Conservation (phyloP, 2,329 filamentous ascomycete genomes). For the Cladosporium sp. region DNA sequence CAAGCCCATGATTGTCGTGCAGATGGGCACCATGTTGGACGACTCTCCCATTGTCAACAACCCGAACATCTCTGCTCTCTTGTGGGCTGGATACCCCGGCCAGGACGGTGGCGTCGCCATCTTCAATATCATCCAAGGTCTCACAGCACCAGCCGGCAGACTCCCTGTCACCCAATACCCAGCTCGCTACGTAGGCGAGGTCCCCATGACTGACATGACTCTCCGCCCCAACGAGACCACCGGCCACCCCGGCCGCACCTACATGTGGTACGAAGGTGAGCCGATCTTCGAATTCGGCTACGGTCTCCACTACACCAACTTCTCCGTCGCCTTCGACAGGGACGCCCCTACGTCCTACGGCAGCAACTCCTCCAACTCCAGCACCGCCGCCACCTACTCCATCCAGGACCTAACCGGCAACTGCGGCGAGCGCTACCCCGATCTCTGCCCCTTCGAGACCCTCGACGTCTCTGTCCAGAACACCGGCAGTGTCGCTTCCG, state of each 20-base stretch:
- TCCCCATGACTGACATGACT: slow-evolving; percentile 58
- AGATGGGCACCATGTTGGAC: slow-evolving; percentile 57
- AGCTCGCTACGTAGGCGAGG: slow-evolving; percentile 49
- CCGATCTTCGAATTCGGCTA: slow-evolving; percentile 56
- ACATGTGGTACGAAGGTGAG: slow-evolving; percentile 58
- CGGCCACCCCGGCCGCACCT: slow-evolving; percentile 56
- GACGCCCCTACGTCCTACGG: slow-evolving; percentile 19
- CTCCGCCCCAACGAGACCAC: slow-evolving; percentile 47
- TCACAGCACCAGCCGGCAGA: slow-evolving; percentile 53
- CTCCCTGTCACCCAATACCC: slow-evolving; percentile 60
- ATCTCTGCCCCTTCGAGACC: slow-evolving; percentile 47
- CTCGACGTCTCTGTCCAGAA: slow-evolving; percentile 51
- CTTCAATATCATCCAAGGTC: slow-evolving; percentile 56
- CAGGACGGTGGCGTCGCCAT: slow-evolving; percentile 60
- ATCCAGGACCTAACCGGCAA: slow-evolving; percentile 42
- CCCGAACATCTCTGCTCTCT: slow-evolving; percentile 50
- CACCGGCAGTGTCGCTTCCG: slow-evolving; percentile 47
- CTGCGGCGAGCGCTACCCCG: slow-evolving; percentile 41
- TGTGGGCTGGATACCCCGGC: slow-evolving; percentile 63
- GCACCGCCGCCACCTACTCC: slow-evolving; percentile 24
- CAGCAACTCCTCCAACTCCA: slow-evolving; percentile 21
- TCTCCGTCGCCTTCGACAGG: slow-evolving; percentile 36
- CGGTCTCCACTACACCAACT: slow-evolving; percentile 61
- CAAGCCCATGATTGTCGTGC: slow-evolving; percentile 55
- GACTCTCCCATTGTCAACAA: slow-evolving; percentile 51